These are phyloP conservation scores for Colletotrichum chlorophyti DNA, from an alignment of 2,329 filamentous ascomycete genomes.

Conservation along the genomic window DNA sequence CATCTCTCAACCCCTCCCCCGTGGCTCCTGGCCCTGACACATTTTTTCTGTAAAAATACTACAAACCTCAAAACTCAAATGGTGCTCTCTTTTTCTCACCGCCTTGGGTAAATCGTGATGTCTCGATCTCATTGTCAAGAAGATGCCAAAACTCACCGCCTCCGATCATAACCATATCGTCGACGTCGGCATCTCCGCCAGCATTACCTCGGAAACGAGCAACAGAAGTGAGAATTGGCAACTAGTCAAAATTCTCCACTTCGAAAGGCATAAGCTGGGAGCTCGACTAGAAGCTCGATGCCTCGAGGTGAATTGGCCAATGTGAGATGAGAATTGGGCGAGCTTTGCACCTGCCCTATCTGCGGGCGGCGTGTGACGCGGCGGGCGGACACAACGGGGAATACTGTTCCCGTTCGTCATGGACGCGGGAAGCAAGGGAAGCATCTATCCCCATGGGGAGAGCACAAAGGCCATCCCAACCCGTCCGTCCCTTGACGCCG, in stretches of 20 bases:
- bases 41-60: constrained; percentile 30
- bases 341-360: constrained; percentile 5
- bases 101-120: neutral
- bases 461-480: neutral
- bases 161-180: no score
- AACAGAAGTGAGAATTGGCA: neutral
- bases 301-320: constrained; percentile 24
- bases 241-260: constrained; percentile 6
- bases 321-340: constrained; percentile 21
- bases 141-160: neutral
- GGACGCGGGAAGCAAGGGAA: constrained; percentile 21
- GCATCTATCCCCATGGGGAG: constrained; percentile 12
- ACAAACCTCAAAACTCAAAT: constrained; percentile 26
- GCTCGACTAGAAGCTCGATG: neutral
- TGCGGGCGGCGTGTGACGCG: constrained; percentile 2
- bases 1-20: constrained; percentile 13
- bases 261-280: neutral
- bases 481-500: neutral
- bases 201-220: no score
- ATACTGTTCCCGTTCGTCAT: neutral
- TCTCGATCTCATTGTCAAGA: neutral
- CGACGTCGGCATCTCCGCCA: no score
- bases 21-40: constrained; percentile 29
- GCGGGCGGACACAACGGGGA: neutral
- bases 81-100: neutral